Evolutionary conservation across 2,329 filamentous ascomycete genomes (phyloP), one percentile per base, ranked within the genome.

Genomic region (Diaporthe caulivora): DNA sequence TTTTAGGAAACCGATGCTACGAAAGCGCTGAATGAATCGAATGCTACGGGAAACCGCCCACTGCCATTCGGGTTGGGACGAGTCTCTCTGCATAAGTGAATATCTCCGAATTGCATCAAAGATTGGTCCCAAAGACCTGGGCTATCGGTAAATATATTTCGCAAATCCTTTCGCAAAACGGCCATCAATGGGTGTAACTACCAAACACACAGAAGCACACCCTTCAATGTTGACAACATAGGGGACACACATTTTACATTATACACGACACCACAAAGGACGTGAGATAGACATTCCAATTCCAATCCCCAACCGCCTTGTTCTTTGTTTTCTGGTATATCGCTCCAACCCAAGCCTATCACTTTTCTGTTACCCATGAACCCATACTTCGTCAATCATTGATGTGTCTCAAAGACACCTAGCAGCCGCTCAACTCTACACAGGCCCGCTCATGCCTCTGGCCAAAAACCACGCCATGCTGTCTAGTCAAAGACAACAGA

Each of bases 401-500:
- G 9, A 10, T 40, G 21, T 54, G 21, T 21, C 24, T 51, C 21
- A 24, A 57, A 42, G 18, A 24, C 54, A 62, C 55, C 7, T 24
- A 40, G 24, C 55, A 54, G 11, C 15, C 34, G 69, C 55, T 71
- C 54, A 53, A 31, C 13, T 31, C 62, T 47, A 24, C 47, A 42
- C 13, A 44, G 55, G 44, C 40, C 17, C 40, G 17, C 37, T 29
- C 54, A 60, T 7, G 31, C 42, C 47, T 34, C 53, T 15, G 29
- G 6, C 21, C 34, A 31, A 44, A 70, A 13, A 53, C 44, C 55
- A 71, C n/a, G 55, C 68, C n/a, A 71, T 42, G 15, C 40, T 40
- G 13, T 53, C 49, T 87, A 90, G 75, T 93, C 91, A 78, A 93
- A 94, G 60, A 91, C 88, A 81, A 94, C 93, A n/a, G 91, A 11